Percentiles rank a stretch among this genome's conserved stretches.
phyloP scores from a whole-genome alignment of 208 protist species.

The Trypanosomatidae sp. region DNA sequence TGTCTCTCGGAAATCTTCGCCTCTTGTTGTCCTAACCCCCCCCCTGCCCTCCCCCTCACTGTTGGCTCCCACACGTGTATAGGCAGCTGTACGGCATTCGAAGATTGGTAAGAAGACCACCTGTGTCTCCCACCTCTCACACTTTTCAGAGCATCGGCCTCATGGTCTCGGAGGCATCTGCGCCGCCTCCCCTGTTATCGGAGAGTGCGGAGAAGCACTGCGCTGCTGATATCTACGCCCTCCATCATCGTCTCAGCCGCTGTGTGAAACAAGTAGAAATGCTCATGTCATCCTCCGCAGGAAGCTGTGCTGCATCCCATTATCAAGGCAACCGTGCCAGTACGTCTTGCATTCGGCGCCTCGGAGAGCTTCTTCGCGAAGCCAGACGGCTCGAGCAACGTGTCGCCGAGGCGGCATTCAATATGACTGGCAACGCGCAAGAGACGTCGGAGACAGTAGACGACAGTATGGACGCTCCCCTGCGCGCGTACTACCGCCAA shows the following conservation, averaged over 20 bases:
- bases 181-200: neutral
- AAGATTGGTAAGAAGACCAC: neutral
- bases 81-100: neutral
- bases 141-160: neutral
- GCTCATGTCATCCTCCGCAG: neutral
- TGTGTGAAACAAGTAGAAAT: slow-evolving; percentile 2
- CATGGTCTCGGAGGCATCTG: neutral
- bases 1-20: neutral
- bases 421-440: neutral
- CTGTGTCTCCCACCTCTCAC: neutral
- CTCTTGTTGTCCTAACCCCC: neutral
- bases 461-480: neutral
- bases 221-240: slow-evolving; percentile 16
- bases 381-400: slow-evolving; percentile 6
- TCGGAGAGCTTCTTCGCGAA: slow-evolving; percentile 16
- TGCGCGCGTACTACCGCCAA: slow-evolving; percentile 20
- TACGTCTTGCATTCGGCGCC: slow-evolving; percentile 7
- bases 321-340: neutral
- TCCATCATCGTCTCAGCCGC: slow-evolving; percentile 13
- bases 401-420: neutral
- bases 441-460: neutral
- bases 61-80: neutral
- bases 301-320: neutral
- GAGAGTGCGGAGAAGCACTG: slow-evolving; percentile 2
- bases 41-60: neutral